Conservation (phyloP, 108 stramenopile genomes). For the Fragilariopsis cylindrus region DNA sequence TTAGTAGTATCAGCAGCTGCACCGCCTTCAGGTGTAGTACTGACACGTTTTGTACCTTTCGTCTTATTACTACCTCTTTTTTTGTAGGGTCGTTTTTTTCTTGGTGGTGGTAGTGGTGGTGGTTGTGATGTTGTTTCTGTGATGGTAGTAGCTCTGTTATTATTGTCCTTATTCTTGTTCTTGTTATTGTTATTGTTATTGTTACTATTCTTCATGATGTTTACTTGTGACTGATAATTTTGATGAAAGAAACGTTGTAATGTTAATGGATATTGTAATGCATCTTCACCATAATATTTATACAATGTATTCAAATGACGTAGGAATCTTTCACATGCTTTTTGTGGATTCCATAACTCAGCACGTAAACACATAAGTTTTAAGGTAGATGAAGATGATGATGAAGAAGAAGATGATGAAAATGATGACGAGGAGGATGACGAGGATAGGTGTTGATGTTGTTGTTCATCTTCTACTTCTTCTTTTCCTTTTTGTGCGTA, state of each 20-base stretch:
- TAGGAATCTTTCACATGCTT: background rate
- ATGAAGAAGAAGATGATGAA: too few species aligned
- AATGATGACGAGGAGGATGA: too few species aligned
- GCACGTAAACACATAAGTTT: background rate
- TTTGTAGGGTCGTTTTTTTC: background rate
- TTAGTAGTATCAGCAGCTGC: too few species aligned
- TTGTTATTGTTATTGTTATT: background rate
- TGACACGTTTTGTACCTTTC: too few species aligned
- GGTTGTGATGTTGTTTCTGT: background rate
- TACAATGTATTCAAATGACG: background rate
- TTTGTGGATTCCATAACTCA: background rate
- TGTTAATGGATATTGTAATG: background rate
- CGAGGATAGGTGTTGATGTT: too few species aligned
- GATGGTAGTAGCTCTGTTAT: background rate
- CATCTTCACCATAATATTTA: slow-evolving; percentile 1
- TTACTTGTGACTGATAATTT: background rate
- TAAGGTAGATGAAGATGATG: background rate
- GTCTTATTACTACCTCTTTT: too few species aligned
- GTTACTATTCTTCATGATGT: background rate
- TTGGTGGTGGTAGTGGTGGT: background rate
- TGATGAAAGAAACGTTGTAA: background rate
- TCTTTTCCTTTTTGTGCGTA: background rate
- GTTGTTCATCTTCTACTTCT: background rate
- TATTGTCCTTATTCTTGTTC: background rate
- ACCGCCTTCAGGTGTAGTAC: too few species aligned